A percentile compares a stretch with the other conserved stretches of the same genome.
Conservation (phyloP, 2,329 filamentous ascomycete species). For the Apiospora arundinis region DNA sequence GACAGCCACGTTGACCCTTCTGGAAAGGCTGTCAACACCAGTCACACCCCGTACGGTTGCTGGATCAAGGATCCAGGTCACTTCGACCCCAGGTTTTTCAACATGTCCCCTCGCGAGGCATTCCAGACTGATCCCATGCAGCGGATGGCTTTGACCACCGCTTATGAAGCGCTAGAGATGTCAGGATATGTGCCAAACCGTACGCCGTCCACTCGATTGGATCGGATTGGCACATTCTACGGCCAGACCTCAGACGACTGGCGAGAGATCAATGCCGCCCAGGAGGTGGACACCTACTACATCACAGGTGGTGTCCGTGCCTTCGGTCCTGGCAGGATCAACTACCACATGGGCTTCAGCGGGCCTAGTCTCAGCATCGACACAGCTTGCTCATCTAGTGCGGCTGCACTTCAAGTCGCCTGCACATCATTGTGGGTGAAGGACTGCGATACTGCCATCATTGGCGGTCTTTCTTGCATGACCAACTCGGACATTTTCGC, state of each 20-base stretch:
- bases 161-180: slow-evolving; percentile 84
- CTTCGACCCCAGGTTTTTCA: slow-evolving; percentile 86
- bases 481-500: slow-evolving; percentile 84
- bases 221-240: slow-evolving; percentile 74
- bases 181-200: slow-evolving; percentile 77
- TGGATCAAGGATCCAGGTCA: slow-evolving; percentile 76
- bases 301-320: slow-evolving; percentile 58
- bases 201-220: slow-evolving; percentile 70
- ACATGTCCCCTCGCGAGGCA: slow-evolving; percentile 84
- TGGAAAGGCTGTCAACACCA: slow-evolving; percentile 77
- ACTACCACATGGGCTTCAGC: slow-evolving; percentile 49
- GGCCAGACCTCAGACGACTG: slow-evolving; percentile 81
- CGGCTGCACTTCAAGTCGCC: slow-evolving; percentile 47
- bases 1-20: slow-evolving; percentile 74
- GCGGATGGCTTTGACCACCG: slow-evolving; percentile 75
- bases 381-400: slow-evolving; percentile 48
- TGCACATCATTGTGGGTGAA: slow-evolving; percentile 77
- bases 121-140: slow-evolving; percentile 84
- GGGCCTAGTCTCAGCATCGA: slow-evolving; percentile 48
- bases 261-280: slow-evolving; percentile 75
- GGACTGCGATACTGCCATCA: slow-evolving; percentile 82
- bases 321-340: slow-evolving; percentile 58
- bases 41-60: slow-evolving; percentile 77
- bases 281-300: slow-evolving; percentile 67
- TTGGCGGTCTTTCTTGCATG: slow-evolving; percentile 78